Base-by-base conservation (phyloP, 2,329 filamentous ascomycete species). In the Meredithiella fracta region DNA sequence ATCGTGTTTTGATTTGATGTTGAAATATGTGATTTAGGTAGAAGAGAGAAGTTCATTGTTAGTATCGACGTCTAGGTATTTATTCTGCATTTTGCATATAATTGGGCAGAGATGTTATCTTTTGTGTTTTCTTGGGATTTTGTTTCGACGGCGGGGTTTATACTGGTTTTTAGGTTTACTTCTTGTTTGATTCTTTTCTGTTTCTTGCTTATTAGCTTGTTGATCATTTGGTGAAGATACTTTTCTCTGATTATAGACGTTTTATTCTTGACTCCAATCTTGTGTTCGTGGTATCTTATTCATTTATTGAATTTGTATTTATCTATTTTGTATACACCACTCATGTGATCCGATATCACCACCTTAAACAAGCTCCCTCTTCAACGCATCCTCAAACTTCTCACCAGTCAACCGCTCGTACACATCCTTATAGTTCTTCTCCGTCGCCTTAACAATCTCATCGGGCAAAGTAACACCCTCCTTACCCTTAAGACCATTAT, bases 361-460 rank as follows among this genome's bases (percentile, higher is more conserved):
- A 7, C 40, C n/a, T 44, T 44, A 44, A 44, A 44, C 14, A 34
- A 58, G 22, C 9, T 47, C 20, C 37, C 22, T 37, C 52, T 59
- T 54, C 3, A 60, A 53, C 9, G 62, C 63, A 50, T 67, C 63
- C 29, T 68, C 66, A 62, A 73, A 72, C 42, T 68, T 69, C 60
- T 71, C 69, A 3, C 80, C 80, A 2, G 79, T 82, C 60, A 86
- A 69, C 68, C 72, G 75, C 69, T 79, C 71, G 68, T 80, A 94
- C 0, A 84, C 86, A 67, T 94, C 86, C 61, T 70, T 71, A 65
- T 94, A 94, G 68, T 85, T 86, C 56, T 73, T 76, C 37, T 74
- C 74, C 2, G 88, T 94, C 64, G 79, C 77, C 61, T 71, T 65
- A 17, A 82, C 79, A 56, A 94, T 75, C 53, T 90, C 82, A 3